Evolutionary conservation across 1,284 basidiomycete species (phyloP).

Genomic region (Irpex sp.): DNA sequence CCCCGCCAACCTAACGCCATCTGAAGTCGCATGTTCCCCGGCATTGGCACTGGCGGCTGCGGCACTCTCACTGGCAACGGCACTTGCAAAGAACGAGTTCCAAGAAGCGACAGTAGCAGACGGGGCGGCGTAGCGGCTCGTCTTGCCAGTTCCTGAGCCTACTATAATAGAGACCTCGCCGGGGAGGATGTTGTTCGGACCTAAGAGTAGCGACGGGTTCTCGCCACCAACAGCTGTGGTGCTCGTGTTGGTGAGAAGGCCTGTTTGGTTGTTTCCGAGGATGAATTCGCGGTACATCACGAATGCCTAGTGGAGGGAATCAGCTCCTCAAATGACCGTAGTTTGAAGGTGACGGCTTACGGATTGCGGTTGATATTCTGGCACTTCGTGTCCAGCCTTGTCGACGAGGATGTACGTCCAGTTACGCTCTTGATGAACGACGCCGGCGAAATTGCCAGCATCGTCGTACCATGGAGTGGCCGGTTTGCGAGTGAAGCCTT

Average conservation of each 20-base stretch:
- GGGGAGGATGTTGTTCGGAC: slow-evolving; percentile 2
- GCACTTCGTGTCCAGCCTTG: slow-evolving; percentile 28
- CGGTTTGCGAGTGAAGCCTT: slow-evolving; percentile 61
- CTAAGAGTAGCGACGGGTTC: background rate
- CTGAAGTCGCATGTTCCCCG: background rate
- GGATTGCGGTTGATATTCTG: slow-evolving; percentile 21
- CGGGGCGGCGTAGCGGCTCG: slow-evolving; percentile 7
- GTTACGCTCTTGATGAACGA: slow-evolving; percentile 30
- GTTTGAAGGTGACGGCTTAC: slow-evolving; percentile 5
- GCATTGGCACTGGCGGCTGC: background rate
- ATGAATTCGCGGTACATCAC: slow-evolving; percentile 28
- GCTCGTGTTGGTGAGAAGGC: slow-evolving; percentile 17
- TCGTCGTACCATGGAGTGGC: slow-evolving; percentile 48
- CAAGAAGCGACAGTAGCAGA: slow-evolving; percentile 13
- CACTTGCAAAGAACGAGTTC: slow-evolving; percentile 5
- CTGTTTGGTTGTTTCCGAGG: slow-evolving; percentile 24
- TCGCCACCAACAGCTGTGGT: slow-evolving; percentile 12
- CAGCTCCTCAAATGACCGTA: slow-evolving; percentile 25
- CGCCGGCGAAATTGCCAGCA: slow-evolving; percentile 23
- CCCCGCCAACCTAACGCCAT: background rate
- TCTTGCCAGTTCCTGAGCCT: slow-evolving; percentile 2
- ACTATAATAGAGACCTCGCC: slow-evolving; percentile 7
- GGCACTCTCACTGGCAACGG: background rate
- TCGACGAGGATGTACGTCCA: slow-evolving; percentile 28
- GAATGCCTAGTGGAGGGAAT: too few relatives aligned